A percentile compares a stretch with the other conserved stretches of the same genome.
Conservation (phyloP, 768 basidiomycete species). For the Pulveroboletus sp. region DNA sequence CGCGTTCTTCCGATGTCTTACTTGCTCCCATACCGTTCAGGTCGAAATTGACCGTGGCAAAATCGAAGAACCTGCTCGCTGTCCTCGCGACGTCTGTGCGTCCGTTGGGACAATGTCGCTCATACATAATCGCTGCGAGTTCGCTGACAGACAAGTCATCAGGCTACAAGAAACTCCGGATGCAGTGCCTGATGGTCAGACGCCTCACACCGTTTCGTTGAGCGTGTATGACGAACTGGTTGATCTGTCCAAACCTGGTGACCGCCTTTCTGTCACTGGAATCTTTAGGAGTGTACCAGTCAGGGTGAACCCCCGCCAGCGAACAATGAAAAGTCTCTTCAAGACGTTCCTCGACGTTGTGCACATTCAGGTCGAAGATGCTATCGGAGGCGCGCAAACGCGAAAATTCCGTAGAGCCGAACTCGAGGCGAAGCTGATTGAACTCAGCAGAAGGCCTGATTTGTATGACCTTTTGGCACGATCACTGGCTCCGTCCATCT, state of each 20-base stretch:
- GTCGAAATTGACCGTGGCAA: constrained; percentile 98
- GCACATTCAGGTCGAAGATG: constrained; percentile 70
- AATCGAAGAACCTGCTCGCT: constrained; percentile 88
- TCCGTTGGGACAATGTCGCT: constrained; percentile 89
- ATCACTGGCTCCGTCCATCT: constrained; percentile 91
- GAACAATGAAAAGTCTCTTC: constrained; percentile 93
- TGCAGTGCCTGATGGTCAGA: constrained; percentile 96
- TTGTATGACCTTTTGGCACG: constrained; percentile 83
- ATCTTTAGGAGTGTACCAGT: constrained; percentile 95
- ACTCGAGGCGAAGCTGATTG: constrained; percentile 73
- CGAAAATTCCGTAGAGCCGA: constrained; percentile 54
- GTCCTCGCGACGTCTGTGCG: constrained; percentile 91
- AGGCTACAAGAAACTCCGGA: constrained; percentile 97
- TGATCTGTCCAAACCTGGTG: constrained; percentile 94
- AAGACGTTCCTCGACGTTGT: constrained; percentile 97
- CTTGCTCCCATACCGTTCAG: constrained; percentile 95
- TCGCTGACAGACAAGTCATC: constrained; percentile 93
- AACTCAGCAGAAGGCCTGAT: constrained; percentile 72
- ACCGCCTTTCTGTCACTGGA: constrained; percentile 85
- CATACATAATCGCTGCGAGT: constrained; percentile 96
- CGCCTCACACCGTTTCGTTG: constrained; percentile 94
- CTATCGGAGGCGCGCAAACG: constrained; percentile 33
- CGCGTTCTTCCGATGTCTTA: constrained; percentile 96
- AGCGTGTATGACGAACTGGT: constrained; percentile 99
- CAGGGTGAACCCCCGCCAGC: constrained; percentile 88